Evolutionary conservation across 1,284 basidiomycete genomes (phyloP).

Genomic region (Inonotus obliquus): DNA sequence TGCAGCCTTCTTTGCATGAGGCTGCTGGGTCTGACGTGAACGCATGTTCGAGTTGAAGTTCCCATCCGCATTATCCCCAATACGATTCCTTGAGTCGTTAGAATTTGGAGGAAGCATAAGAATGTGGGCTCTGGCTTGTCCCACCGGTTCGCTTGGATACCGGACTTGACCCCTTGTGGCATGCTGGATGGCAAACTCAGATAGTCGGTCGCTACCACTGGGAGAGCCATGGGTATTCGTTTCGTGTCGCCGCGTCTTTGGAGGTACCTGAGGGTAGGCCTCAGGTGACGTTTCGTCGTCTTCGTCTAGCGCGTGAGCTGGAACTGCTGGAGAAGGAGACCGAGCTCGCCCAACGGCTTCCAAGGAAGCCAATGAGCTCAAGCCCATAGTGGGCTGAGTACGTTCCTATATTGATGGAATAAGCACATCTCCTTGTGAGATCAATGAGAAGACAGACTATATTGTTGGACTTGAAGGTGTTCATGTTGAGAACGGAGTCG

Average conservation of each 20-base stretch:
- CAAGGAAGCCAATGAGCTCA: not conserved
- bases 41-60: not conserved
- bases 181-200: conserved; percentile 15
- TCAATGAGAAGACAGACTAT: not conserved
- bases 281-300: not conserved
- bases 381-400: not conserved
- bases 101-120: conserved; percentile 14
- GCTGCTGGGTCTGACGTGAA: conserved; percentile 5
- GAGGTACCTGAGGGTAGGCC: conserved; percentile 5
- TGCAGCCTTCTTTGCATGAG: conserved; percentile 7
- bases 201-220: not conserved
- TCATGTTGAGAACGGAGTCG: conserved; percentile 5
- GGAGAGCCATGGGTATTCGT: not conserved
- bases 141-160: conserved; percentile 16
- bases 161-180: conserved; percentile 10
- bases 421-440: not conserved
- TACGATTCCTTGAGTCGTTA: not conserved
- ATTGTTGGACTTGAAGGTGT: not conserved
- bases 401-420: not conserved
- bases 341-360: not conserved
- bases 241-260: conserved; percentile 3
- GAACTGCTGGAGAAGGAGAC: conserved; percentile 3
- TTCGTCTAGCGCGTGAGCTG: conserved; percentile 1
- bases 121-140: conserved; percentile 13
- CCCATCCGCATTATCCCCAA: not conserved